These are phyloP conservation scores for Lyophyllum shimeji DNA, from an alignment of 768 basidiomycete species.

Conservation along the genomic window DNA sequence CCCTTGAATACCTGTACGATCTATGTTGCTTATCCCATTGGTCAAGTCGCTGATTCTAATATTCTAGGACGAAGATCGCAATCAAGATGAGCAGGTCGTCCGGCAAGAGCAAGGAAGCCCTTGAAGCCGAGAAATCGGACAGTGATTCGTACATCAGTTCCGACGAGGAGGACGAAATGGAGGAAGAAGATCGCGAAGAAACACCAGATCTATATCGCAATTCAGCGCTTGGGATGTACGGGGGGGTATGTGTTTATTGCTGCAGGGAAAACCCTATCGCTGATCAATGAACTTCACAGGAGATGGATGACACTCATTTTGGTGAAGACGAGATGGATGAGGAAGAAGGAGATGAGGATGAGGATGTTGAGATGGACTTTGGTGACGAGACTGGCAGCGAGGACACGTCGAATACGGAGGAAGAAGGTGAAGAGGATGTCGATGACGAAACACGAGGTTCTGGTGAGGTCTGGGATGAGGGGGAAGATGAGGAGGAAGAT, in stretches of 20 bases:
- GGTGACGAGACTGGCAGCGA: slow-evolving; percentile 83
- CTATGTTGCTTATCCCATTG: slow-evolving; percentile 5
- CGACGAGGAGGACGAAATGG: slow-evolving; percentile 59
- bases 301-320: slow-evolving; percentile 82
- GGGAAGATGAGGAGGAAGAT: slow-evolving; percentile 71
- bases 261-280: background rate
- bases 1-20: slow-evolving; percentile 84
- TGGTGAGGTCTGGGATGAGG: slow-evolving; percentile 65
- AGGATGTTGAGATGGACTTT: slow-evolving; percentile 87
- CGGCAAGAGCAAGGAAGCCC: slow-evolving; percentile 58
- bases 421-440: slow-evolving; percentile 65
- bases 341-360: slow-evolving; percentile 77
- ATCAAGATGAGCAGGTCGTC: slow-evolving; percentile 93
- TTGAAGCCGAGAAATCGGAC: slow-evolving; percentile 46
- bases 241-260: slow-evolving; percentile 60
- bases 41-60: slow-evolving; percentile 10
- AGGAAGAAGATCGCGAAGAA: slow-evolving; percentile 63
- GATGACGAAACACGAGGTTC: slow-evolving; percentile 58
- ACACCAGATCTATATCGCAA: slow-evolving; percentile 95
- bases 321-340: slow-evolving; percentile 79
- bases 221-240: slow-evolving; percentile 95
- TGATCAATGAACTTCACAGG: slow-evolving; percentile 41
- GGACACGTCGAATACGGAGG: slow-evolving; percentile 75
- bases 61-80: slow-evolving; percentile 83
- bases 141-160: slow-evolving; percentile 50